These are phyloP conservation scores for Sphagnum fallax DNA, from an alignment of 228 moss, liverwort and hornwort genomes.

Conservation along the genomic window DNA sequence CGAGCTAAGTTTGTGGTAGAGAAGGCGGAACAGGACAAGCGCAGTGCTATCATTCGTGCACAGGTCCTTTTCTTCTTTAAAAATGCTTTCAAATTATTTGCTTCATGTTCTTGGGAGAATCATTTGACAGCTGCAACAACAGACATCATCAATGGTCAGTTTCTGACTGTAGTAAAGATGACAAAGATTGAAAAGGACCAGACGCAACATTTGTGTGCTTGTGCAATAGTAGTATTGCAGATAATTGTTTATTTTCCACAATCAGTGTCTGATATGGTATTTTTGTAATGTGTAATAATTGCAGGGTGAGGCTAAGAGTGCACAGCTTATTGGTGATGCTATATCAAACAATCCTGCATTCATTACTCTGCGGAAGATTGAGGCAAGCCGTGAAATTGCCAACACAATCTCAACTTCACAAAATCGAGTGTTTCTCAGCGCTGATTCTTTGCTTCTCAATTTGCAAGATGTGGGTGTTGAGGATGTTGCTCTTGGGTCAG, in stretches of 20 bases:
- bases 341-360: conserved; percentile 6
- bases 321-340: conserved; percentile 6
- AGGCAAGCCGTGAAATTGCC: conserved; percentile 11
- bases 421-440: conserved; percentile 4
- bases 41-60: conserved; percentile 10
- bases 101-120: too few species aligned
- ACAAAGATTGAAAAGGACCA: too few species aligned
- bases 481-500: neutral
- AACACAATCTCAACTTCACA: conserved; percentile 1
- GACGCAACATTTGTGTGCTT: too few species aligned
- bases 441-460: conserved; percentile 10
- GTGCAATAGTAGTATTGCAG: too few species aligned
- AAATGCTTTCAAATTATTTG: too few species aligned
- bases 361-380: conserved; percentile 6
- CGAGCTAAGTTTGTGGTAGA: conserved; percentile 18
- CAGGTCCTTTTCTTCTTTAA: neutral
- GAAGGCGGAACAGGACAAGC: conserved; percentile 18
- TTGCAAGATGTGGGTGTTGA: conserved; percentile 3
- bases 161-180: too few species aligned
- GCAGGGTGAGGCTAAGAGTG: conserved; percentile 17
- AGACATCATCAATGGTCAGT: too few species aligned
- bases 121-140: too few species aligned
- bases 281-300: too few species aligned
- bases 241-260: too few species aligned
- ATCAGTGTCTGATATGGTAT: too few species aligned